Conservation (phyloP, 495 filamentous ascomycete species). For the Podospora fimiseda region DNA sequence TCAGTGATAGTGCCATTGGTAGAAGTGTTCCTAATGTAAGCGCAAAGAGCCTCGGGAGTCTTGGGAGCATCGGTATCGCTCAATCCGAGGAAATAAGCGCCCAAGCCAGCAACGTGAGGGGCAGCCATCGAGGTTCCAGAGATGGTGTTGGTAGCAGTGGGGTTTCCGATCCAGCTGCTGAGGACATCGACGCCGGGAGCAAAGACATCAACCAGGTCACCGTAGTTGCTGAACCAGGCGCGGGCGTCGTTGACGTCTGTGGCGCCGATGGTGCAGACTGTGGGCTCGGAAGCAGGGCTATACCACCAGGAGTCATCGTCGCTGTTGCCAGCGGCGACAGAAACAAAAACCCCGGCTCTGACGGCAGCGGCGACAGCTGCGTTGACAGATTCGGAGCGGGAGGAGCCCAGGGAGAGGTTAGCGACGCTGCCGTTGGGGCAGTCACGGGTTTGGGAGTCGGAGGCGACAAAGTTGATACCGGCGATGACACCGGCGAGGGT, state of each 20-base stretch:
- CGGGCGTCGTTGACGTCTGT: slow-evolving; percentile 37
- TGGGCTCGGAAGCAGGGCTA: slow-evolving; percentile 49
- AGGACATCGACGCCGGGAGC: slow-evolving; percentile 52
- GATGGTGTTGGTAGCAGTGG: slow-evolving; percentile 50
- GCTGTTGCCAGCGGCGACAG: slow-evolving; percentile 49
- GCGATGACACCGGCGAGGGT: slow-evolving; percentile 34
- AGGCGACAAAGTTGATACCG: slow-evolving; percentile 40
- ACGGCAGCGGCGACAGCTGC: slow-evolving; percentile 42
- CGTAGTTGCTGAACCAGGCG: slow-evolving; percentile 60
- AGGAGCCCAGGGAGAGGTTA: slow-evolving; percentile 50
- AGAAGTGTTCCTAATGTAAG: slow-evolving; percentile 34
- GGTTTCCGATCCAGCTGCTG: slow-evolving; percentile 49
- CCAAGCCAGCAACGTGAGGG: slow-evolving; percentile 57
- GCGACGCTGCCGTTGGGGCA: slow-evolving; percentile 35
- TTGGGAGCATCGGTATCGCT: slow-evolving; percentile 29
- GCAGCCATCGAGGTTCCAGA: slow-evolving; percentile 62
- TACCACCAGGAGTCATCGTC: slow-evolving; percentile 36
- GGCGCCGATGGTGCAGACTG: slow-evolving; percentile 56
- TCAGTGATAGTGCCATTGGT: slow-evolving; percentile 27
- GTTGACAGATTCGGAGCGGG: slow-evolving; percentile 47
- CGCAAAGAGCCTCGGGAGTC: slow-evolving; percentile 38
- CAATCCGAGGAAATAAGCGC: slow-evolving; percentile 48
- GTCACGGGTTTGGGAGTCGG: slow-evolving; percentile 25
- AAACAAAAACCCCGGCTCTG: slow-evolving; percentile 44
- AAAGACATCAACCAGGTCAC: slow-evolving; percentile 53